These are phyloP conservation scores for Echinosophora koreensis DNA, from an alignment of 306 rosid genomes.

Conservation along the genomic window DNA sequence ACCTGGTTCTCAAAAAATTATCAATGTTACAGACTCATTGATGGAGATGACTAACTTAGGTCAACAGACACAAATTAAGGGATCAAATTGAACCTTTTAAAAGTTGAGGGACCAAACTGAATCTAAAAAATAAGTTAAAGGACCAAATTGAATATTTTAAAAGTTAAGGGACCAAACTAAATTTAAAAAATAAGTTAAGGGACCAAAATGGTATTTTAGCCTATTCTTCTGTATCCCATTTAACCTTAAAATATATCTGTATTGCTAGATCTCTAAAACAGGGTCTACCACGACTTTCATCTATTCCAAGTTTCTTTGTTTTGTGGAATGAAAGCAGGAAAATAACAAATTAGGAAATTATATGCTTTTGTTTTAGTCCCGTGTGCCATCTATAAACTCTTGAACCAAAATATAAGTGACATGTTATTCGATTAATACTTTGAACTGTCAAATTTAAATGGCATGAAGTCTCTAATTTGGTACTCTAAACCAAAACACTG, in stretches of 20 bases:
- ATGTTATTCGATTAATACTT: background rate
- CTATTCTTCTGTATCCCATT: background rate
- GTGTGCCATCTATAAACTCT: background rate
- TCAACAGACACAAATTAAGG: too few relatives aligned
- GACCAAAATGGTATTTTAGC: too few relatives aligned
- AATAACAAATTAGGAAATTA: background rate
- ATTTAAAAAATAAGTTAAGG: too few relatives aligned
- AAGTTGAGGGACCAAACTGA: too few relatives aligned
- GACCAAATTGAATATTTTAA: too few relatives aligned
- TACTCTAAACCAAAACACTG: background rate
- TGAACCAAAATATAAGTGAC: background rate
- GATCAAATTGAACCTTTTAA: too few relatives aligned
- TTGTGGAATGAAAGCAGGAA: background rate
- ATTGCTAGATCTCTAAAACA: conserved; percentile 1
- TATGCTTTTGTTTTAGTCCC: background rate
- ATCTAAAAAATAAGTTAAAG: too few relatives aligned
- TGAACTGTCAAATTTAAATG: background rate
- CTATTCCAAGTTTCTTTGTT: conserved; percentile 10
- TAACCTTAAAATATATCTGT: background rate
- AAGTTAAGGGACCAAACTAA: too few relatives aligned
- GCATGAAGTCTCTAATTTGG: background rate
- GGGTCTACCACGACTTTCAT: background rate
- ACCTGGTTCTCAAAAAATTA: too few relatives aligned
- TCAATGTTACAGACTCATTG: too few relatives aligned
- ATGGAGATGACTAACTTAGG: too few relatives aligned